These are phyloP conservation scores for Blastocystis sp. DNA, from an alignment of 352 stramenopile genomes.

Conservation along the genomic window DNA sequence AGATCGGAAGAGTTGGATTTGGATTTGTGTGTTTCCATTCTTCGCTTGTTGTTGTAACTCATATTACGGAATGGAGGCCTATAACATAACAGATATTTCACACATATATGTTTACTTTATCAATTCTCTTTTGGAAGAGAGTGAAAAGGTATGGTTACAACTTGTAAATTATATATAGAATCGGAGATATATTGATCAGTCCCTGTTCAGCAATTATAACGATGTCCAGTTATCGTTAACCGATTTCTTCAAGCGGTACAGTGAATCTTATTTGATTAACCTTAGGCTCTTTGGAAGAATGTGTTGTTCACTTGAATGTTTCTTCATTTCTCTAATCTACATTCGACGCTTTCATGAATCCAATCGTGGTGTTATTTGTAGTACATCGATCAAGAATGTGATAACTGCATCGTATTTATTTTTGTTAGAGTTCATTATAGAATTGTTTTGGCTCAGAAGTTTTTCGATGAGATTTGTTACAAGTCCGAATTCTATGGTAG, in stretches of 20 bases:
- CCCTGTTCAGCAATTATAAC: background rate
- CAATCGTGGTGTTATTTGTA: background rate
- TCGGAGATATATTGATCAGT: background rate
- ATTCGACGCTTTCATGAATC: background rate
- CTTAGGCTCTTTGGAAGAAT: slow-evolving; percentile 21
- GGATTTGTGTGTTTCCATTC: too few relatives aligned
- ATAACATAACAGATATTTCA: slow-evolving; percentile 41
- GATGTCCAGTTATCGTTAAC: background rate
- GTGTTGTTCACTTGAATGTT: slow-evolving; percentile 41
- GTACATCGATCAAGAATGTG: background rate
- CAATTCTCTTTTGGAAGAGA: slow-evolving; percentile 19
- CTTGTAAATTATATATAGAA: background rate
- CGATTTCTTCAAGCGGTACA: background rate
- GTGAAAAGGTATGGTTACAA: background rate
- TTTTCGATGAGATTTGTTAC: slow-evolving; percentile 56
- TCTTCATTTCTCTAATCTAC: slow-evolving; percentile 40
- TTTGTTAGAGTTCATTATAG: background rate
- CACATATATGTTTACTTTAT: slow-evolving; percentile 19
- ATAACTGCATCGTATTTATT: background rate
- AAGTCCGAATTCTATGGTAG: slow-evolving; percentile 51
- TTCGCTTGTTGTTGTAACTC: too few relatives aligned
- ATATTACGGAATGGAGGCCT: background rate
- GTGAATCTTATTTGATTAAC: background rate
- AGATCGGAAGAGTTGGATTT: too few relatives aligned
- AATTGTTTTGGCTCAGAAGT: slow-evolving; percentile 39